Percentiles rank a stretch among this genome's conserved stretches.
Evolutionary conservation across 208 protist genomes (phyloP).

Genomic region (Trypanosoma lewisi): DNA sequence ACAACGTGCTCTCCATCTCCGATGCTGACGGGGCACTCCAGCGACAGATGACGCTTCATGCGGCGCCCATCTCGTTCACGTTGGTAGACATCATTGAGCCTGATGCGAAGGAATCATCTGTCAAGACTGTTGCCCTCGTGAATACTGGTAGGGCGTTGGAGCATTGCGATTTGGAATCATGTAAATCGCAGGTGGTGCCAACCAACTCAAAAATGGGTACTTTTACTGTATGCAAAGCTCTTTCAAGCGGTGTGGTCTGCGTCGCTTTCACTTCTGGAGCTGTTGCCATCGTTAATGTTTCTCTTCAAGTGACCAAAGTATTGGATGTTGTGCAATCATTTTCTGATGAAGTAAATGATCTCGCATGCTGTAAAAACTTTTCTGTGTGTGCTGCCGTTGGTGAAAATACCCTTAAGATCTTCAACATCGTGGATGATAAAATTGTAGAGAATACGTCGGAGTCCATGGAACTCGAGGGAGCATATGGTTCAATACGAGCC

Average conservation of each 20-base stretch:
- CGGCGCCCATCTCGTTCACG: slow-evolving; percentile 45
- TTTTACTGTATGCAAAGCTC: slow-evolving; percentile 40
- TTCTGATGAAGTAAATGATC: slow-evolving; percentile 25
- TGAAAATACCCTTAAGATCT: slow-evolving; percentile 55
- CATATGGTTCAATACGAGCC: slow-evolving; percentile 32
- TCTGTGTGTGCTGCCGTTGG: slow-evolving; percentile 43
- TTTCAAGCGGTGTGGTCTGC: slow-evolving; percentile 39
- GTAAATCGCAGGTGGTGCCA: slow-evolving; percentile 50
- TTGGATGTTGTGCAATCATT: slow-evolving; percentile 31
- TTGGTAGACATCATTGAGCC: slow-evolving; percentile 38
- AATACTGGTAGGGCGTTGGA: slow-evolving; percentile 54
- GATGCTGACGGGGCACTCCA: slow-evolving; percentile 79
- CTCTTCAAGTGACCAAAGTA: slow-evolving; percentile 42
- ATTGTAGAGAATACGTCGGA: slow-evolving; percentile 46
- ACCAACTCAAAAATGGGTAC: slow-evolving; percentile 73
- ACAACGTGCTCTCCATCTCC: slow-evolving; percentile 85
- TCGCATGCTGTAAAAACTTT: slow-evolving; percentile 51
- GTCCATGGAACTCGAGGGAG: slow-evolving; percentile 38
- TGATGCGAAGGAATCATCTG: slow-evolving; percentile 16
- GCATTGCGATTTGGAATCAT: slow-evolving; percentile 45
- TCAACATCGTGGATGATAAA: slow-evolving; percentile 51
- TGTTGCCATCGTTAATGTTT: slow-evolving; percentile 45
- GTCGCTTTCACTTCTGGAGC: slow-evolving; percentile 59
- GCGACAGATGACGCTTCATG: slow-evolving; percentile 43
- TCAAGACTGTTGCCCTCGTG: slow-evolving; percentile 56